phyloP scores from a whole-genome alignment of 495 filamentous ascomycete genomes.

The Daldinia decipiens region DNA sequence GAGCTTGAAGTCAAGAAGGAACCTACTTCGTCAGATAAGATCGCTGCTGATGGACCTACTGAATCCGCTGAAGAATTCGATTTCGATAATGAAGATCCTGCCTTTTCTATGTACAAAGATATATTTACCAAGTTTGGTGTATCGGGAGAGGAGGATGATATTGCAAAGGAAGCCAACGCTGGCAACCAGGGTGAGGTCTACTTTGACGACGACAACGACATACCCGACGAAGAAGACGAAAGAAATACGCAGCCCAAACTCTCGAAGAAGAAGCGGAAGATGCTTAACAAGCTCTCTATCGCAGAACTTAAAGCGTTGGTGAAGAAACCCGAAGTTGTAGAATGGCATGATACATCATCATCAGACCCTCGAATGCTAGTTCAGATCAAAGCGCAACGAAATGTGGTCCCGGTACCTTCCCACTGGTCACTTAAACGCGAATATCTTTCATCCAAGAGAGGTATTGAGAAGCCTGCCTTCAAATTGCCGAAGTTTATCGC shows the following conservation, averaged over 20 bases:
- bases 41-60: constrained; percentile 58
- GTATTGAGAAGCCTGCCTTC: constrained; percentile 94
- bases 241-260: constrained; percentile 71
- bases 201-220: constrained; percentile 86
- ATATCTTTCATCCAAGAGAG: constrained; percentile 94
- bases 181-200: constrained; percentile 87
- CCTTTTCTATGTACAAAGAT: constrained; percentile 83
- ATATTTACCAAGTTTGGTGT: constrained; percentile 77
- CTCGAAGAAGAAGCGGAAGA: constrained; percentile 93
- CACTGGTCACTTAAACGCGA: constrained; percentile 97
- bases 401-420: constrained; percentile 91
- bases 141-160: constrained; percentile 61
- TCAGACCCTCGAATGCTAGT: constrained; percentile 89
- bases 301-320: constrained; percentile 95
- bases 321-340: constrained; percentile 89
- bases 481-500: constrained; percentile 95
- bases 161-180: constrained; percentile 70
- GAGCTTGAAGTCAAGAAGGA: constrained; percentile 56
- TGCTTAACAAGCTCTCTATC: constrained; percentile 89
- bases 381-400: constrained; percentile 93
- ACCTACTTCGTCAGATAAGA: constrained; percentile 47
- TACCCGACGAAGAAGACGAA: constrained; percentile 86
- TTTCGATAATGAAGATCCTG: constrained; percentile 74
- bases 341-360: constrained; percentile 97
- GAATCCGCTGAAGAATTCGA: constrained; percentile 45